Conservation (phyloP, 2,329 filamentous ascomycete genomes). For the Aspergillus neotritici region DNA sequence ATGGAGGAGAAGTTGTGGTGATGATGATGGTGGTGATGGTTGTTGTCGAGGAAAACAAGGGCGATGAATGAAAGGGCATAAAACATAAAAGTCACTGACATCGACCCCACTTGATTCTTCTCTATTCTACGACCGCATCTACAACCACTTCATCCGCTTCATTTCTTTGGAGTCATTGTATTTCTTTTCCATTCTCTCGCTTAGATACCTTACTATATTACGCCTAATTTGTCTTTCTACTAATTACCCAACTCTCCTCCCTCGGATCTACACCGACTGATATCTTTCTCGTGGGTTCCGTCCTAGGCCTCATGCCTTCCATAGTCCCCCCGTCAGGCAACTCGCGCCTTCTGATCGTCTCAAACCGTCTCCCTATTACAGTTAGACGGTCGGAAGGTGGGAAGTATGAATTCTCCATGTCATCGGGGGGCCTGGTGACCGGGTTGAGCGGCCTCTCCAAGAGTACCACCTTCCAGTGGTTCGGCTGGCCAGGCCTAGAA, state of each 20-base stretch:
- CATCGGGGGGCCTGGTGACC: constrained; percentile 85
- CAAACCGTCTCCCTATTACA: constrained; percentile 87
- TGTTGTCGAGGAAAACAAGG: background rate
- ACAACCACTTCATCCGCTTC: background rate
- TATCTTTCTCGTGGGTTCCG: background rate
- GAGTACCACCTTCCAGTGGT: constrained; percentile 89
- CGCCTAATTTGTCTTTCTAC: no score
- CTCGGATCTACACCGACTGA: constrained; percentile 1
- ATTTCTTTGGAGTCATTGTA: background rate
- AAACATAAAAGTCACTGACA: background rate
- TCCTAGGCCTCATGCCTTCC: constrained; percentile 6
- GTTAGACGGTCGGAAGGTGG: constrained; percentile 86
- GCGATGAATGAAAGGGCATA: background rate
- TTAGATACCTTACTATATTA: background rate
- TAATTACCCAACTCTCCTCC: background rate
- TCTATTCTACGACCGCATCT: background rate
- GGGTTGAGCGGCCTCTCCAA: constrained; percentile 84
- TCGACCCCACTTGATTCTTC: background rate
- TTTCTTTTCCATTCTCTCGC: constrained; percentile 1
- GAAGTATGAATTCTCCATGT: constrained; percentile 86
- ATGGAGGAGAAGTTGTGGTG: background rate
- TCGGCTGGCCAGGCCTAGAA: constrained; percentile 89
- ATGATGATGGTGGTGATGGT: no score
- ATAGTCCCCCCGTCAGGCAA: constrained; percentile 14
- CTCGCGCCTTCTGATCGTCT: constrained; percentile 66